Base-by-base conservation (phyloP, 2,329 filamentous ascomycete genomes). In the Aspergillus arachidicola region DNA sequence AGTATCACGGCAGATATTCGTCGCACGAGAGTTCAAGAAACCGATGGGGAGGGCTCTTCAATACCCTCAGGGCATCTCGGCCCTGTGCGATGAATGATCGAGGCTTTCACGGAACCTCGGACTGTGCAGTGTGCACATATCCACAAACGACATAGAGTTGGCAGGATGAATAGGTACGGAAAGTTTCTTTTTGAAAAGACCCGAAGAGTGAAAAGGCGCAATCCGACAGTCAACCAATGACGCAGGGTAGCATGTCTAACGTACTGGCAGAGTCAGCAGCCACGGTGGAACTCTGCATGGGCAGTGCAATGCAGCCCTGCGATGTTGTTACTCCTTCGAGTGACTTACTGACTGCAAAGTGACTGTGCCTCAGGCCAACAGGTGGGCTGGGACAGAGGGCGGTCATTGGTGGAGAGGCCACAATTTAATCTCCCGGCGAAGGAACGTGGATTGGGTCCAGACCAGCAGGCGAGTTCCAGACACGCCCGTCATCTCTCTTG, bases 371-470 rank as follows among this genome's bases (percentile, higher is more conserved):
- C 53, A 64, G 57, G 60, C 63, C 45, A 51, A 58, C 34, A n/a
- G 38, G 38, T 48, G 43, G 54, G 46, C 41, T 36, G 19, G 36
- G 28, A 46, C 19, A 7, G 16, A 9, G 30, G 19, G 32, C n/a
- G 58, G 19, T 67, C 63, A 66, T 68, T 68, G 63, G 66, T 48
- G 43, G 34, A 62, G 36, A 32, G 21, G 38, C 30, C 45, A 51
- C 58, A 38, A 34, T 55, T 63, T 60, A 66, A 68, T 66, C 65
- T 68, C 62, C 66, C 65, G 63, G 55, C 48, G 48, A 56, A 21
- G 58, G 64, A 67, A 67, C 63, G 61, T 68, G 64, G 61, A 58
- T 58, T 60, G 64, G 64, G 48, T 61, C 66, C 63, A 65, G 66
- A 67, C 60, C 60, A 19, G 28, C 14, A 61, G 54, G 45, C 32